A percentile compares a stretch with the other conserved stretches of the same genome.
Evolutionary conservation across 208 protist genomes (phyloP).

Genomic region (Acanthamoeba triangularis): DNA sequence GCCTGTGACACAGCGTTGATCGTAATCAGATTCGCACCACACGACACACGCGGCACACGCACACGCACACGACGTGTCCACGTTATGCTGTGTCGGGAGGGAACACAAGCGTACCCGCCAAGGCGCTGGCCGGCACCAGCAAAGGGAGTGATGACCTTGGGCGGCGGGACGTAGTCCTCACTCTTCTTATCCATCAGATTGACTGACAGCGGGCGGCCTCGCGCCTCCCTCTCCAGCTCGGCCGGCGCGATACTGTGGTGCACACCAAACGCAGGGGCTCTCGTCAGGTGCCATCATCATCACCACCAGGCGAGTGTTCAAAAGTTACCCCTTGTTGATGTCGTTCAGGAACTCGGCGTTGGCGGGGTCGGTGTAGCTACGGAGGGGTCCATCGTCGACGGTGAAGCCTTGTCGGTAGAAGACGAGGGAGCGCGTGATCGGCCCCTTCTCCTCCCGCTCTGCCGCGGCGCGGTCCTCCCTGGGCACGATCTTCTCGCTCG

Average conservation of each 20-base stretch:
- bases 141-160: neutral
- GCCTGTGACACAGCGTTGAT: too few species aligned
- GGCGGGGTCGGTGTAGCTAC: constrained; percentile 2
- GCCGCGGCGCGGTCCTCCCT: neutral
- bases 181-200: constrained; percentile 56
- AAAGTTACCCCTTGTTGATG: constrained; percentile 16
- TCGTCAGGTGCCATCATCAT: neutral
- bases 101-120: neutral
- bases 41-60: neutral
- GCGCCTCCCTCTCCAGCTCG: neutral
- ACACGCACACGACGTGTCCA: neutral
- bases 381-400: constrained; percentile 17
- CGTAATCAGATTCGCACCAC: too few species aligned
- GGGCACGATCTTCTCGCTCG: neutral
- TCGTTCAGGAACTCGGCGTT: constrained; percentile 8
- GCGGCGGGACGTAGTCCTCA: neutral
- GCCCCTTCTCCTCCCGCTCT: neutral
- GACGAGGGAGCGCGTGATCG: neutral
- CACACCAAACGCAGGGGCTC: too few species aligned
- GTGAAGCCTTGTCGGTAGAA: constrained; percentile 40
- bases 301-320: too few species aligned
- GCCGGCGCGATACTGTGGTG: neutral
- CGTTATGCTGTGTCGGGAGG: neutral
- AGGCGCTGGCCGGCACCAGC: constrained; percentile 9
- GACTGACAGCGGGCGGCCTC: neutral